Evolutionary conservation across 352 stramenopile species (phyloP), one percentile per base, ranked within the genome.

Genomic region (Pythium angustatum): DNA sequence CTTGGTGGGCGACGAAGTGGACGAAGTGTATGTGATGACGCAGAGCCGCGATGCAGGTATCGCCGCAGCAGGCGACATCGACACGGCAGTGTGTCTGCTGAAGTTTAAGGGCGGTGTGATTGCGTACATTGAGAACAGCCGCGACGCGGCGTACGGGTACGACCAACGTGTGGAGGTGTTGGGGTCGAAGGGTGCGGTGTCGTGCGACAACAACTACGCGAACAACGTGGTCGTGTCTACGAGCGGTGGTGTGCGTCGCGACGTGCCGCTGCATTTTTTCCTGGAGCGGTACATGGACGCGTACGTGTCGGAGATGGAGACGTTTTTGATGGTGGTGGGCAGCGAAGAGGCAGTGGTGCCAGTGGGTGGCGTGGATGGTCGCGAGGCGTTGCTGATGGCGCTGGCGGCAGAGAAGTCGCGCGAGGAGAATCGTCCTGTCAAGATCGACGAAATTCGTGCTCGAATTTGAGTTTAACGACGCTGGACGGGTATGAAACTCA

Each of bases 91-190:
- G 10, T 94, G 83, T 81, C 79, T 92, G 50, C 78, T 91, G 66
- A 92, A 92, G 52, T 65, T 68, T 0, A 71, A 14, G 10, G 73
- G 75, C 8, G 89, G 90, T 43, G 82, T 92, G 19, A 75, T 97
- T n/a, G 94, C 90, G 44, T 97, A 88, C 4, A 89, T 98, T 68
- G 86, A 93, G 36, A 64, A 97, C 21, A 96, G 84, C 63, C 83
- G 92, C 9, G 85, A 75, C 49, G 83, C 91, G 4, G 76, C 81
- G 44, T 97, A 97, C 62, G 93, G 93, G 36, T 98, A 98, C 68
- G 93, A 98, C 76, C 93, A 98, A 68, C 85, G 93, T 41, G 87
- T 94, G 60, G 93, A 98, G 73, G 77, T 98, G 17, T 84, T 86
- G 48, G 90, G 89, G 3, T n/a, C n/a, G n/a, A n/a, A n/a, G 81